A percentile compares a stretch with the other conserved stretches of the same genome.
Evolutionary conservation across 805 yeast species (phyloP).

Genomic region (Metschnikowia gruessii): DNA sequence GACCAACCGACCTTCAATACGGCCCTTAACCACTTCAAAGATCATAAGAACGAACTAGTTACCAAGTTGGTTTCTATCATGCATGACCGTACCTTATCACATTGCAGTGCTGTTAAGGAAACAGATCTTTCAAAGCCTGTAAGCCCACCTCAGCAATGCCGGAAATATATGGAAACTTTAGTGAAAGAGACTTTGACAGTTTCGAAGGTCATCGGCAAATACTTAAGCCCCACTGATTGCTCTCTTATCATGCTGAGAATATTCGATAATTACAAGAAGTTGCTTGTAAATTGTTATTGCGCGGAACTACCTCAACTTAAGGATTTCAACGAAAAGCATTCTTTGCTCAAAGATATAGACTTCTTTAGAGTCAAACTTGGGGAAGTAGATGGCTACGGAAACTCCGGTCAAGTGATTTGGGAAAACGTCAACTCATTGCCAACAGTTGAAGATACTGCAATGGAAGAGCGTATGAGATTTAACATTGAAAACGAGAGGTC

Average conservation of each 20-base stretch:
- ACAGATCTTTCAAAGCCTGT: slow-evolving; percentile 51
- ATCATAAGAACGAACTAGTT: slow-evolving; percentile 62
- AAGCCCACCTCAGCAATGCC: slow-evolving; percentile 46
- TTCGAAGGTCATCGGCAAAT: slow-evolving; percentile 54
- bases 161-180: slow-evolving; percentile 60
- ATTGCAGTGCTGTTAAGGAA: slow-evolving; percentile 45
- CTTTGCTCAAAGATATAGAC: slow-evolving; percentile 57
- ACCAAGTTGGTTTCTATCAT: slow-evolving; percentile 65
- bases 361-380: slow-evolving; percentile 61
- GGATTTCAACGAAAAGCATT: slow-evolving; percentile 52
- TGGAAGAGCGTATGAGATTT: slow-evolving; percentile 46
- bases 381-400: slow-evolving; percentile 57
- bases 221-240: slow-evolving; percentile 51
- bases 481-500: slow-evolving; percentile 27
- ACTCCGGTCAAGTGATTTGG: slow-evolving; percentile 61
- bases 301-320: slow-evolving; percentile 45
- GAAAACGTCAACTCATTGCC: slow-evolving; percentile 53
- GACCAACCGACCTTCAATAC: slow-evolving; percentile 31
- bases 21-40: slow-evolving; percentile 43
- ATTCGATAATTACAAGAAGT: slow-evolving; percentile 56
- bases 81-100: slow-evolving; percentile 58
- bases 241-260: slow-evolving; percentile 46
- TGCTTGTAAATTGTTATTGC: slow-evolving; percentile 51
- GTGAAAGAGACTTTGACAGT: slow-evolving; percentile 68
- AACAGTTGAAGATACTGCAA: slow-evolving; percentile 47